Evolutionary conservation across 805 yeast genomes (phyloP).

Genomic region (Tetrapisispora arboricola): DNA sequence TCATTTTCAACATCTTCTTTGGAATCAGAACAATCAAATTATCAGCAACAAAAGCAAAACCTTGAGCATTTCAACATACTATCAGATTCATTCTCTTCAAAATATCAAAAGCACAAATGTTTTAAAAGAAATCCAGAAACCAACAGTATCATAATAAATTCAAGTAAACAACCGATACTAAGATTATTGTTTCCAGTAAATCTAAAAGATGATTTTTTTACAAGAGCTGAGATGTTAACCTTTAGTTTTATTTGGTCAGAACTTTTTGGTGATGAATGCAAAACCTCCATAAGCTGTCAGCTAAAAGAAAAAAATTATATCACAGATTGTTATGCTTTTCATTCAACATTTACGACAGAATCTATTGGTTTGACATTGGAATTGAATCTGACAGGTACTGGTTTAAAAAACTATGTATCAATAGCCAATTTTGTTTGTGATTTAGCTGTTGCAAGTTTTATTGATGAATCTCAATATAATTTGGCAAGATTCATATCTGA

Average conservation of each 20-base stretch:
- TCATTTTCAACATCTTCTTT: not conserved
- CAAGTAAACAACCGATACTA: constrained; percentile 28
- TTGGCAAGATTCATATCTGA: constrained; percentile 39
- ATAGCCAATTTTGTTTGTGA: constrained; percentile 31
- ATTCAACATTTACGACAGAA: constrained; percentile 30
- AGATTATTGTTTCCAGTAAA: constrained; percentile 40
- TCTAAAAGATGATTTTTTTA: constrained; percentile 6
- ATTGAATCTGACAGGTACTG: constrained; percentile 37
- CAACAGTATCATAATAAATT: constrained; percentile 32
- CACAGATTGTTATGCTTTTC: constrained; percentile 33
- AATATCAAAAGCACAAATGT: constrained; percentile 11
- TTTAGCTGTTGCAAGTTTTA: constrained; percentile 10
- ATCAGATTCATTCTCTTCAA: constrained; percentile 11
- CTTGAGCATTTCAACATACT: constrained; percentile 14
- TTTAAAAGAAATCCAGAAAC: constrained; percentile 17
- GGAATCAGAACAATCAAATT: constrained; percentile 1
- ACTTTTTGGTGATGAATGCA: constrained; percentile 53
- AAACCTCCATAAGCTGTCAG: constrained; percentile 37
- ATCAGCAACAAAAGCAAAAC: not conserved
- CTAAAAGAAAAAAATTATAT: constrained; percentile 31
- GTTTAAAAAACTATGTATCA: constrained; percentile 29
- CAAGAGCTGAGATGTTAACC: constrained; percentile 19
- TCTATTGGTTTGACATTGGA: constrained; percentile 41
- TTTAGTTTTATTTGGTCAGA: constrained; percentile 42
- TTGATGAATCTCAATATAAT: constrained; percentile 11